Conservation (phyloP, 1,284 basidiomycete genomes). For the Exobasidium cylindrosporum region DNA sequence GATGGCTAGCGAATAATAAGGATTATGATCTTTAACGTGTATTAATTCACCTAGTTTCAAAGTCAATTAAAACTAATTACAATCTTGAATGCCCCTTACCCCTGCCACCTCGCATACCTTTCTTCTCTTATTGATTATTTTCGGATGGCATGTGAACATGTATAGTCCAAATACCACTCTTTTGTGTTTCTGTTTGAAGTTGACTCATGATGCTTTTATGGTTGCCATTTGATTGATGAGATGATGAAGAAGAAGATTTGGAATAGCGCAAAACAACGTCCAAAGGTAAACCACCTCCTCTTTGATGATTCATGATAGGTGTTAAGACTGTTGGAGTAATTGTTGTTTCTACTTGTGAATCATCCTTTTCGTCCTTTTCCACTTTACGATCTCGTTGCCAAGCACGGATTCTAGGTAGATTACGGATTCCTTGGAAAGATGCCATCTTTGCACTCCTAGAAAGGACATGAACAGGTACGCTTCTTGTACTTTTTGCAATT, state of each 20-base stretch:
- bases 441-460: background rate
- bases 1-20: conserved; percentile 14
- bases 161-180: background rate
- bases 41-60: no score
- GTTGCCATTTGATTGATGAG: background rate
- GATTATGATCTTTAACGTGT: no score
- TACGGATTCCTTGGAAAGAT: background rate
- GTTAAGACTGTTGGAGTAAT: background rate
- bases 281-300: conserved; percentile 11
- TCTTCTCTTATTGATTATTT: background rate
- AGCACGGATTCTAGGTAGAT: conserved; percentile 9
- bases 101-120: no score
- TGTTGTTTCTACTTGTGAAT: background rate
- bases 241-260: background rate
- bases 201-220: background rate
- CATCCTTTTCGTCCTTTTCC: background rate
- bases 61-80: no score
- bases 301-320: conserved; percentile 10
- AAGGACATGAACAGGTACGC: conserved; percentile 9
- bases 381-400: conserved; percentile 8
- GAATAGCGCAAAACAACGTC: conserved; percentile 2
- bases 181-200: conserved; percentile 4
- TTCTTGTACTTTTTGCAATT: conserved; percentile 11
- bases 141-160: background rate
- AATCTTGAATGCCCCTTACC: no score